Percentiles rank a stretch among this genome's conserved stretches.
Conservation (phyloP, 345 rosid species). For the Citrus medica region DNA sequence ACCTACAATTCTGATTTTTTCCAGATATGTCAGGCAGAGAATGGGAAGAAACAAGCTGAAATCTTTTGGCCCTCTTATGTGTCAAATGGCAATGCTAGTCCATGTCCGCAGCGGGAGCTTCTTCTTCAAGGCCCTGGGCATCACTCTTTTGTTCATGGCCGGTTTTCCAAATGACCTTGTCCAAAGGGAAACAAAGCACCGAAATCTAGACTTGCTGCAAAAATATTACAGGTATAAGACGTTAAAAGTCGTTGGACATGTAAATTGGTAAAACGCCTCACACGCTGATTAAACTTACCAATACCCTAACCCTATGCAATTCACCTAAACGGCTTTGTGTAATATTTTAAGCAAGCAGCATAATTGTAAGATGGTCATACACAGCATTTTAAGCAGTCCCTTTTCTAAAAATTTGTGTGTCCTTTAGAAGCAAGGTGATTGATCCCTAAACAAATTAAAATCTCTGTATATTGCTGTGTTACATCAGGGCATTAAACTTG, state of each 20-base stretch:
- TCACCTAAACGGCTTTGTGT: neutral
- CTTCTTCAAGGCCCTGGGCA: constrained; percentile 66
- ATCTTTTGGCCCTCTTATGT: constrained; percentile 52
- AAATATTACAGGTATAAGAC: constrained; percentile 50
- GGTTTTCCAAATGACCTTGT: constrained; percentile 51
- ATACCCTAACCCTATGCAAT: constrained; percentile 1
- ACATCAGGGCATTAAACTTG: neutral
- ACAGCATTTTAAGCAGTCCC: neutral
- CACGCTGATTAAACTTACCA: neutral
- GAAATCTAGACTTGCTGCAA: constrained; percentile 45
- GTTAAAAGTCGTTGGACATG: neutral
- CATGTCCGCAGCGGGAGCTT: constrained; percentile 52
- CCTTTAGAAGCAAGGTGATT: neutral
- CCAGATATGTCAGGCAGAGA: constrained; percentile 60
- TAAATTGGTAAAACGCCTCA: neutral
- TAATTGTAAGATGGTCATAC: neutral
- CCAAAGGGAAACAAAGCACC: constrained; percentile 50
- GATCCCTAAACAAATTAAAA: neutral
- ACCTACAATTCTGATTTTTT: neutral
- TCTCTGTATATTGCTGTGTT: neutral
- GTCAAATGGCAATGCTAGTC: constrained; percentile 48
- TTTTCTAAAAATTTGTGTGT: neutral
- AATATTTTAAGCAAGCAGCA: neutral
- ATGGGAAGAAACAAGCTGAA: constrained; percentile 68
- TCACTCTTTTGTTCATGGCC: constrained; percentile 60